phyloP scores from a whole-genome alignment of 345 rosid genomes.

The Eutrema heterophyllum region DNA sequence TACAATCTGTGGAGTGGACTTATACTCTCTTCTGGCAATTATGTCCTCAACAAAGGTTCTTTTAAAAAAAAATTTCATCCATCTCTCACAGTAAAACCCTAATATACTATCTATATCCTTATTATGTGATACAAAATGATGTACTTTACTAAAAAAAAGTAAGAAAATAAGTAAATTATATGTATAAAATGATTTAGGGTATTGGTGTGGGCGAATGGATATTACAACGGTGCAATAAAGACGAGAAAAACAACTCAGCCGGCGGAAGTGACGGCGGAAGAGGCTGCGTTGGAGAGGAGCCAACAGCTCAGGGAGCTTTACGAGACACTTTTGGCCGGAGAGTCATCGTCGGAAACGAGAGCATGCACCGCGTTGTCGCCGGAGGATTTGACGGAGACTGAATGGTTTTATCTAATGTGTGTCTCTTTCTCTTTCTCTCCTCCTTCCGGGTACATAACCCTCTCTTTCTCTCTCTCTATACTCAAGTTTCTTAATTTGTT shows the following conservation, averaged over 20 bases:
- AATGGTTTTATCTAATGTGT: constrained; percentile 97
- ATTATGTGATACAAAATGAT: neutral
- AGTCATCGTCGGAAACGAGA: constrained; percentile 43
- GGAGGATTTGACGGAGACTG: constrained; percentile 93
- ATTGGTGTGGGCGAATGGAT: constrained; percentile 87
- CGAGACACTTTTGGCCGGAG: constrained; percentile 73
- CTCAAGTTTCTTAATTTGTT: neutral
- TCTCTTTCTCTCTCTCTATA: constrained; percentile 8
- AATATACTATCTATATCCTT: neutral
- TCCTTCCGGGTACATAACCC: constrained; percentile 68
- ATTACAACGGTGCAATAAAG: constrained; percentile 95
- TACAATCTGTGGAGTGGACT: constrained; percentile 94
- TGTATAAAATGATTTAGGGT: constrained; percentile 36
- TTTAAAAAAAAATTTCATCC: too few species aligned
- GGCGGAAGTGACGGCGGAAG: constrained; percentile 83
- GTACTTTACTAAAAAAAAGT: neutral
- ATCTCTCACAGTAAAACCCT: neutral
- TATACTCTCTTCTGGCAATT: constrained; percentile 92
- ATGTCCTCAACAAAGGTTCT: constrained; percentile 95
- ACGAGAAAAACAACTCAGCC: constrained; percentile 96
- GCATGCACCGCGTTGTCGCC: constrained; percentile 86
- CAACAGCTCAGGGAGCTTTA: constrained; percentile 95
- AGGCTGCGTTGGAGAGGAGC: constrained; percentile 85
- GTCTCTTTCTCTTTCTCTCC: constrained; percentile 90
- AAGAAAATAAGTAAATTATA: neutral